A percentile compares a stretch with the other conserved stretches of the same genome.
Conservation (phyloP, 192 early-diverging fungal species). For the Gryganskiella cystojenkinii region DNA sequence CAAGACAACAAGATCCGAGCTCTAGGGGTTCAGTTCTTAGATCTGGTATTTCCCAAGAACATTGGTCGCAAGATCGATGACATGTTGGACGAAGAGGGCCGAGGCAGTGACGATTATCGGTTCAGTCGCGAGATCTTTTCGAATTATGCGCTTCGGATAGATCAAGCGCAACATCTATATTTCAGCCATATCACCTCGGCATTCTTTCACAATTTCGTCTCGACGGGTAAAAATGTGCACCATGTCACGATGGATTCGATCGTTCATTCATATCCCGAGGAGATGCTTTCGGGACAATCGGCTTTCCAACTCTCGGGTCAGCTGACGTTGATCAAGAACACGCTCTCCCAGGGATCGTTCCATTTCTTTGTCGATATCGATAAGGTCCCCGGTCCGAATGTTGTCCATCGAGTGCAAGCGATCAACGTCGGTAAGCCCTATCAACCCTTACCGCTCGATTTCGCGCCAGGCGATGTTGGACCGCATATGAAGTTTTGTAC, state of each 20-base stretch:
- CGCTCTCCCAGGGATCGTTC: constrained; percentile 54
- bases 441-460: constrained; percentile 29
- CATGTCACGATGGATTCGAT: constrained; percentile 48
- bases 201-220: constrained; percentile 59
- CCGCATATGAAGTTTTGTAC: constrained; percentile 64
- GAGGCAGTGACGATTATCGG: constrained; percentile 56
- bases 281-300: constrained; percentile 57
- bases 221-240: constrained; percentile 34
- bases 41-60: constrained; percentile 48
- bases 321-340: constrained; percentile 47
- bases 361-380: constrained; percentile 57
- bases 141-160: constrained; percentile 49
- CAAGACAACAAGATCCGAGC: constrained; percentile 35
- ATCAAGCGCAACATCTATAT: constrained; percentile 53
- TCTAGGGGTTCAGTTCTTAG: constrained; percentile 52
- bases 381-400: constrained; percentile 59
- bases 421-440: constrained; percentile 25
- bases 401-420: constrained; percentile 34
- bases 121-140: constrained; percentile 60
- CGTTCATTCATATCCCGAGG: constrained; percentile 45
- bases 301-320: constrained; percentile 62
- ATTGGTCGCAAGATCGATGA: constrained; percentile 36
- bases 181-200: constrained; percentile 42
- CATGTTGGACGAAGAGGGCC: constrained; percentile 45
- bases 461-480: constrained; percentile 53